Evolutionary conservation across 352 stramenopile genomes (phyloP), one percentile per base, ranked within the genome.

Genomic region (Phytophthora cactorum): DNA sequence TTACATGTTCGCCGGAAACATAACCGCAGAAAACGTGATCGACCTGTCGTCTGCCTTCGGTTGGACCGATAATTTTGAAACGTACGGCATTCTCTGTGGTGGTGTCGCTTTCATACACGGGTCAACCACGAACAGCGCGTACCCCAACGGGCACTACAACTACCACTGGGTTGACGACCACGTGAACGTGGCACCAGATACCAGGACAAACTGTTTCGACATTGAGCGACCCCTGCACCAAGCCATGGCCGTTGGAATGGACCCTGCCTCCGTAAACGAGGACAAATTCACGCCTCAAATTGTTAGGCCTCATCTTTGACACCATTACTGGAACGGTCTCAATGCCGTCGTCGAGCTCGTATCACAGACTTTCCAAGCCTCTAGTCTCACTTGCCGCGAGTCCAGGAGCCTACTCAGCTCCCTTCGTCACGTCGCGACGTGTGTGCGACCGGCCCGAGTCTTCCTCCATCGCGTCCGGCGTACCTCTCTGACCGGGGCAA

Each of bases 121-220:
- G 1, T 59, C 62, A 0, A 29, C 17, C 17, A 22, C 17, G 17
- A 22, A 10, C 12, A 52, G 17, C 5, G 14, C 5, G 0, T 22
- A 46, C 7, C 14, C 22, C 2, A 15, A 5, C n/a, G 38, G 34
- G 27, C 29, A 4, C 3, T 71, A 63, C 31, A 47, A 46, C 2
- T 78, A 73, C 32, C 59, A 70, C 34, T 72, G 61, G 47, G 61
- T 78, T 0, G 64, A 74, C 44, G 70, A 72, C 55, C 71, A 71
- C 52, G 49, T 75, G 1, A 66, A 55, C 15, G 71, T 73, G 12
- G 52, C 60, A 0, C 22, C 39, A 0, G 50, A 66, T 36, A 11
- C 52, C 5, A 32, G 46, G 0, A 28, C 31, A 15, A 61, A 56
- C 27, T 71, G 41, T 12, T 3, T 2, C 6, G 50, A 66, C 2